Evolutionary conservation across 805 yeast genomes (phyloP), one percentile per base, ranked within the genome.

Genomic region (Zygosaccharomyces bisporus): DNA sequence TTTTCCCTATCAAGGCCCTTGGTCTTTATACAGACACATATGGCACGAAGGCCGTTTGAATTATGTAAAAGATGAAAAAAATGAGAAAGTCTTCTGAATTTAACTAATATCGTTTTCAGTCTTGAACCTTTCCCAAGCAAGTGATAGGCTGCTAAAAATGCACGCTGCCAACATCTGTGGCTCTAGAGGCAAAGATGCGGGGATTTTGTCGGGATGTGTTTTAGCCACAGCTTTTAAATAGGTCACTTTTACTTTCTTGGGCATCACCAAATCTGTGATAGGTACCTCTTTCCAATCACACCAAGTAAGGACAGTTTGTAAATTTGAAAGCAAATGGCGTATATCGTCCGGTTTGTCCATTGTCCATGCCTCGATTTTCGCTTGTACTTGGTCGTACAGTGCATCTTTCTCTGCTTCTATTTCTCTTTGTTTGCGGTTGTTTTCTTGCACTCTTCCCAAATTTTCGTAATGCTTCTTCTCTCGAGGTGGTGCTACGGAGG

Each of bases 1-100:
- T 88, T 46, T 93, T 93, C 64, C 83, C 97, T 1, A 84, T 91
- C 55, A 93, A 93, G 66, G 99, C 99, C 0, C 69, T 93, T 34
- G 98, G 98, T 1, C 70, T 91, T 55, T 89, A 75, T 46, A 49
- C 54, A 13, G 55, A 58, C 25, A 33, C 34, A 16, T 53, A 46
- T 24, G 54, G 52, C 2, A 34, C 37, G 23, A 40, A 42, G 10
- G 45, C 51, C 20, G 43, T 50, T 12, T 50, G 32, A 43, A 10
- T 8, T 12, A 43, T 34, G 27, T 37, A 47, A 27, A 34, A 29
- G 16, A 34, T 17, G n/a, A 34, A 8, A 10, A 34, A 18, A 8
- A 34, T 18, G 3, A 13, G 4, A 18, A 20, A 16, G 16, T 32
- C 29, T 18, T 30, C 33, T 23, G n/a, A 34, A 19, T 31, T 41